Evolutionary conservation across 2,329 filamentous ascomycete species (phyloP).

Genomic region (Sporothrix pallida): DNA sequence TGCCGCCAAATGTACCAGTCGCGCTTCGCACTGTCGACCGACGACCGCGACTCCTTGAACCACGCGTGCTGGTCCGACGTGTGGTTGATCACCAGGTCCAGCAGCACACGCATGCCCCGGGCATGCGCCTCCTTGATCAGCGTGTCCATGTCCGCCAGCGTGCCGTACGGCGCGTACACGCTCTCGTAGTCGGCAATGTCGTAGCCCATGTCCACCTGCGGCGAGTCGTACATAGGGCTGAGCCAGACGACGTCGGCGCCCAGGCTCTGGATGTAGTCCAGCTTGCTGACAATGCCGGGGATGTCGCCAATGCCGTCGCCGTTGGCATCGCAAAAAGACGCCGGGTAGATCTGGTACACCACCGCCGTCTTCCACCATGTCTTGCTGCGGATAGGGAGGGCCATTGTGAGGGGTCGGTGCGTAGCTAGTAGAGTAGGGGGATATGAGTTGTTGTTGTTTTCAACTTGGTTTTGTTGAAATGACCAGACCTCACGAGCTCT

Average conservation of each 20-base stretch:
- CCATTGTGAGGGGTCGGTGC: neutral
- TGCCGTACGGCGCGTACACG: slow-evolving; percentile 62
- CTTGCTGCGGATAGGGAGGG: neutral
- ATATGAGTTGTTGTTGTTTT: neutral
- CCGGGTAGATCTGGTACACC: slow-evolving; percentile 55
- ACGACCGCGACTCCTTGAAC: slow-evolving; percentile 70
- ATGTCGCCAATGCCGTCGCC: slow-evolving; percentile 70
- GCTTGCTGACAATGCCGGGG: slow-evolving; percentile 65
- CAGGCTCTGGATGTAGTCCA: slow-evolving; percentile 67
- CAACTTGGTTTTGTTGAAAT: neutral
- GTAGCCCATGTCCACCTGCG: slow-evolving; percentile 65
- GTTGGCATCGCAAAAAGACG: slow-evolving; percentile 63
- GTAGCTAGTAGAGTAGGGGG: neutral
- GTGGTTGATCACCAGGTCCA: slow-evolving; percentile 81
- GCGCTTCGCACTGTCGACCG: slow-evolving; percentile 66
- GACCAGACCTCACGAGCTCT: neutral
- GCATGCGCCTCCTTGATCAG: slow-evolving; percentile 65
- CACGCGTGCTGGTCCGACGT: slow-evolving; percentile 73
- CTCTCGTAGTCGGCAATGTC: slow-evolving; percentile 69
- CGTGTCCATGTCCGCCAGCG: slow-evolving; percentile 67
- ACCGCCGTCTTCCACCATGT: slow-evolving; percentile 39
- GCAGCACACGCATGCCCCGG: slow-evolving; percentile 62
- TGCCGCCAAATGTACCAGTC: slow-evolving; percentile 56
- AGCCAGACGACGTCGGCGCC: slow-evolving; percentile 70
- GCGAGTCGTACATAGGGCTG: slow-evolving; percentile 58